phyloP scores from a whole-genome alignment of 1,284 basidiomycete genomes.

The Ceratobasidium sp. region DNA sequence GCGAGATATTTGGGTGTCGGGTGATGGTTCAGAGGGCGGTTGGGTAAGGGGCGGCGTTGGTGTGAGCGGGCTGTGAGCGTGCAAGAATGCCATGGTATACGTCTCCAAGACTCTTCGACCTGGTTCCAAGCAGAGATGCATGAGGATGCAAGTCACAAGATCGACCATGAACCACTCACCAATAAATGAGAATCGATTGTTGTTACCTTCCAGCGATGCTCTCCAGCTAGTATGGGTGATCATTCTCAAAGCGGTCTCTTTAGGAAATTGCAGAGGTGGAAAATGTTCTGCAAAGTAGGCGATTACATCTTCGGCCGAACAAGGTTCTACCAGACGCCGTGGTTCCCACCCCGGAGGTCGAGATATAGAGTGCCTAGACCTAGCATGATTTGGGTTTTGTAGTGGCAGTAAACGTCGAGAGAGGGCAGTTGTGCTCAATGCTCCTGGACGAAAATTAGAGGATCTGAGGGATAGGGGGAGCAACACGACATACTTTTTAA shows the following conservation, averaged over 20 bases:
- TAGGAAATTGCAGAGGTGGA: slow-evolving; percentile 68
- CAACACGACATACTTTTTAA: neutral
- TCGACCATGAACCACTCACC: slow-evolving; percentile 54
- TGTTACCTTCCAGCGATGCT: slow-evolving; percentile 62
- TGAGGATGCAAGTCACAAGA: neutral
- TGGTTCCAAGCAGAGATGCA: slow-evolving; percentile 47
- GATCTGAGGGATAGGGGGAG: neutral
- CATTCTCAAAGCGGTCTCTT: slow-evolving; percentile 70
- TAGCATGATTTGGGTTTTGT: slow-evolving; percentile 6
- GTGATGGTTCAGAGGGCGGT: slow-evolving; percentile 51
- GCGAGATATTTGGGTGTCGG: slow-evolving; percentile 49
- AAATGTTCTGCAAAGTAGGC: slow-evolving; percentile 69
- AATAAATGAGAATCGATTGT: slow-evolving; percentile 70
- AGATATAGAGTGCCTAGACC: neutral
- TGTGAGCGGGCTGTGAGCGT: slow-evolving; percentile 50
- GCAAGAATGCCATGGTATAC: slow-evolving; percentile 74
- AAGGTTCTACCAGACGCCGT: slow-evolving; percentile 31
- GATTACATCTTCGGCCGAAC: slow-evolving; percentile 45
- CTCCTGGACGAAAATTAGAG: slow-evolving; percentile 1
- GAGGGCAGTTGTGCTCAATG: neutral
- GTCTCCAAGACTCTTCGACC: slow-evolving; percentile 76
- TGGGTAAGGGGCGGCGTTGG: slow-evolving; percentile 50
- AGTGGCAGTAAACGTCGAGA: neutral
- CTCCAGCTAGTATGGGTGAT: slow-evolving; percentile 75
- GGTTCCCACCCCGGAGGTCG: neutral